Percentiles rank a stretch among this genome's conserved stretches.
phyloP scores from a whole-genome alignment of 306 rosid genomes.

The Prunus salicina region DNA sequence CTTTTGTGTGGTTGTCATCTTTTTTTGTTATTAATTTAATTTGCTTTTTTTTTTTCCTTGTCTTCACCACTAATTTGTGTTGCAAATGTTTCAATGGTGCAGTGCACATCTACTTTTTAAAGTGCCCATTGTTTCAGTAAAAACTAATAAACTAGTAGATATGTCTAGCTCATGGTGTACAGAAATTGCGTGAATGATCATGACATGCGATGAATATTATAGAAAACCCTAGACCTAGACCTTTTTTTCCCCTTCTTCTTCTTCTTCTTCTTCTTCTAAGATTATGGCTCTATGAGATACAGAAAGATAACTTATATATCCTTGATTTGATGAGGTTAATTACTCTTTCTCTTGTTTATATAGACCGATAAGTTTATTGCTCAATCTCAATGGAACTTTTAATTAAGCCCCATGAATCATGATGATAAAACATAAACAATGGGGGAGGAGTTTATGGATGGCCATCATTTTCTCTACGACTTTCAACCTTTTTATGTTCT shows the following conservation, averaged over 20 bases:
- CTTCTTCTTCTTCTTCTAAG: not conserved
- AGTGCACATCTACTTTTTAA: not conserved
- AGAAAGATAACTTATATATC: too few relatives aligned
- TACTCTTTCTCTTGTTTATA: not conserved
- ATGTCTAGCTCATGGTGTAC: not conserved
- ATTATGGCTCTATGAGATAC: not conserved
- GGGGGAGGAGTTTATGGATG: not conserved
- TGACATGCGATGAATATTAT: not conserved
- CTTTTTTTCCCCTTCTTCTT: not conserved
- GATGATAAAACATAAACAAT: too few relatives aligned
- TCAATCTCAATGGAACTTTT: not conserved
- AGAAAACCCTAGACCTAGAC: not conserved
- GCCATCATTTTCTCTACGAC: not conserved
- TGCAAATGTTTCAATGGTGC: slow-evolving; percentile 11
- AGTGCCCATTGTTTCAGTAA: slow-evolving; percentile 11
- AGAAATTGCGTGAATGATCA: not conserved
- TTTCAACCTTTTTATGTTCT: not conserved
- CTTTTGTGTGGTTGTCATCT: slow-evolving; percentile 22
- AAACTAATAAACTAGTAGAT: not conserved
- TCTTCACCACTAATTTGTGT: slow-evolving; percentile 7
- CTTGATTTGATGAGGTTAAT: not conserved
- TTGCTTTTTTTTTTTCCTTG: slow-evolving; percentile 18
- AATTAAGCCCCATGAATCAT: not conserved
- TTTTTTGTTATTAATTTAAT: slow-evolving; percentile 29
- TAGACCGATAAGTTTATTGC: too few relatives aligned